phyloP scores from a whole-genome alignment of 176 grass and related monocot species.

The Metroxylon sagu region DNA sequence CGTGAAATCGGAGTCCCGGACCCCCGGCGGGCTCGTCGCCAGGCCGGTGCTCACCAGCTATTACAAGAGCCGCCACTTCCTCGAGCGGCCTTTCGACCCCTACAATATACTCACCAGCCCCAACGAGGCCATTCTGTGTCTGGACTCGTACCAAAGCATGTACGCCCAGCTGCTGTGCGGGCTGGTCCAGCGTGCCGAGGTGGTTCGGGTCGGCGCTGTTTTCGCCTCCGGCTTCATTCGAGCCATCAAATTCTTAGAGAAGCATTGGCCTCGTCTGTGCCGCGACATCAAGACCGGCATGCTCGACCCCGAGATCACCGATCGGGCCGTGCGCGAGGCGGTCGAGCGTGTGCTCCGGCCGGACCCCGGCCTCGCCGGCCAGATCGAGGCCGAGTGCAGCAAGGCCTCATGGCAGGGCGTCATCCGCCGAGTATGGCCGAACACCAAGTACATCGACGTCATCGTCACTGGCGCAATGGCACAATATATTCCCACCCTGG shows the following conservation, averaged over 20 bases:
- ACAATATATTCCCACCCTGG: conserved; percentile 92
- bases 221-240: conserved; percentile 94
- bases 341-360: conserved; percentile 51
- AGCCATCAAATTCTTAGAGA: conserved; percentile 81
- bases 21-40: conserved; percentile 66
- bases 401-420: conserved; percentile 71
- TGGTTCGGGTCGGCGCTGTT: conserved; percentile 76
- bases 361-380: conserved; percentile 40
- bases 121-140: conserved; percentile 73
- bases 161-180: conserved; percentile 89
- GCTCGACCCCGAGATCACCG: conserved; percentile 66
- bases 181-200: conserved; percentile 67
- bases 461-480: conserved; percentile 96
- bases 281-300: conserved; percentile 61
- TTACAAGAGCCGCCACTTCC: conserved; percentile 88
- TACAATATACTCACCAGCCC: conserved; percentile 84
- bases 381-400: conserved; percentile 57
- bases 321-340: conserved; percentile 48
- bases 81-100: conserved; percentile 61
- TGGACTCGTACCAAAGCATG: conserved; percentile 96
- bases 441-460: conserved; percentile 90
- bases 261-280: conserved; percentile 73
- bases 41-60: conserved; percentile 86
- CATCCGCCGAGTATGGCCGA: conserved; percentile 76
- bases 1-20: conserved; percentile 76